Evolutionary conservation across 805 yeast genomes (phyloP), one percentile per base, ranked within the genome.

Genomic region (Lipomyces anomalus): DNA sequence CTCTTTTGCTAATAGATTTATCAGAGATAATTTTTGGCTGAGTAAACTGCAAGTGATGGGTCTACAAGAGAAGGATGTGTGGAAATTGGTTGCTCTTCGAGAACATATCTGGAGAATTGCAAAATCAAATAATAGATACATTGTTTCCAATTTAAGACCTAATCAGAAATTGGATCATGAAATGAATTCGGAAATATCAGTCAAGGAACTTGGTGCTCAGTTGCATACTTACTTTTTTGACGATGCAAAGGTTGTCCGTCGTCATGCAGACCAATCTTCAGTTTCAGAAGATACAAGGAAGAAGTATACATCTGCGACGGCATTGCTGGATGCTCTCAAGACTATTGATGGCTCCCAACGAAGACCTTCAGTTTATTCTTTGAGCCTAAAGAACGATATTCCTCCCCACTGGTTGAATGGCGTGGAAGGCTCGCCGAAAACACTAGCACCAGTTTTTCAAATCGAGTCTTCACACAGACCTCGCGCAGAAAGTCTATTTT

Each of bases 71-170:
- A 70, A 69, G 5, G 94, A 87, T 37, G 56, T 85, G 22, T 90
- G 97, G 97, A 90, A 89, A 61, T 65, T 90, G 9, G 80, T 80
- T 13, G 76, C 76, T 2, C 63, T 87, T 45, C 71, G 89, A 45
- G 80, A 80, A 23, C 84, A 86, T 55, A 73, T 89, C 6, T 71
- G 66, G 48, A 76, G 79, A 40, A 76, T 79, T 3, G 75, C 84
- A 1, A 41, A 43, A 28, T 42, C 38, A 33, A 35, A 24, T 16
- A 48, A 17, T 22, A 41, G 46, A 32, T 22, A 24, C 35, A 49
- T 35, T 18, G 23, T 24, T 18, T 29, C 36, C 13, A 11, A 43
- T 2, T 21, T 22, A 16, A 20, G 44, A 17, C 28, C 42, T 3
- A 35, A 36, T 6, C 33, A 18, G 13, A 24, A 13, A 13, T 16